These are phyloP conservation scores for Kalmusia sp. DNA, from an alignment of 2,329 filamentous ascomycete species.

Conservation along the genomic window DNA sequence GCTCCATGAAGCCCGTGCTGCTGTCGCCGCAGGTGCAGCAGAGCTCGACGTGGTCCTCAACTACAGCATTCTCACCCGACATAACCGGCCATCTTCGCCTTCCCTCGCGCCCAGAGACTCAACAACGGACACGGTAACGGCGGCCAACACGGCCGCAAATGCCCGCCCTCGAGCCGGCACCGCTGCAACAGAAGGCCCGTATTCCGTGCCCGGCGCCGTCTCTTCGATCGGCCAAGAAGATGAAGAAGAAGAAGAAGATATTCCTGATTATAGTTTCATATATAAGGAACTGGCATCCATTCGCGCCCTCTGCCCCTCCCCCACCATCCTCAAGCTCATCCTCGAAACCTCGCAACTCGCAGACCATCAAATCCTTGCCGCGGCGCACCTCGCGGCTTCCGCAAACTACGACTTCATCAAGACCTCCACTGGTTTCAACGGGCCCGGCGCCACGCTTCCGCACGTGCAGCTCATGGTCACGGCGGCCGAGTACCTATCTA, in stretches of 20 bases:
- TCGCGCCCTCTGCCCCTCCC: slow-evolving; percentile 54
- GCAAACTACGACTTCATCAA: slow-evolving; percentile 67
- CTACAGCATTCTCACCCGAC: slow-evolving; percentile 53
- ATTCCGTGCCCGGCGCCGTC: slow-evolving; percentile 21
- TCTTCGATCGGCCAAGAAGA: slow-evolving; percentile 11
- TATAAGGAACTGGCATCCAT: slow-evolving; percentile 62
- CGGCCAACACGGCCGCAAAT: slow-evolving; percentile 40
- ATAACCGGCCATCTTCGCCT: slow-evolving; percentile 28
- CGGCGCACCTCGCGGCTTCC: slow-evolving; percentile 57
- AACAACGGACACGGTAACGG: slow-evolving; percentile 42
- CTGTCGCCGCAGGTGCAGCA: slow-evolving; percentile 58
- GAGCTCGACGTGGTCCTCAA: slow-evolving; percentile 69
- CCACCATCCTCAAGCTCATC: slow-evolving; percentile 61
- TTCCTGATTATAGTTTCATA: slow-evolving; percentile 55
- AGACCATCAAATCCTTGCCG: slow-evolving; percentile 59
- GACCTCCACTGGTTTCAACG: slow-evolving; percentile 66
- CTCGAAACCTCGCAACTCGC: slow-evolving; percentile 64
- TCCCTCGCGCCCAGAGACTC: slow-evolving; percentile 26
- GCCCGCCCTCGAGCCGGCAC: slow-evolving; percentile 17
- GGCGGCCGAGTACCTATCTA: slow-evolving; percentile 54
- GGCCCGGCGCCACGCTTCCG: slow-evolving; percentile 59
- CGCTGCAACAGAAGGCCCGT: slow-evolving; percentile 20
- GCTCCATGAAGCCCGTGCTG: slow-evolving; percentile 58
- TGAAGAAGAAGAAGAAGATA: slow-evolving; percentile 26
- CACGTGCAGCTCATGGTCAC: slow-evolving; percentile 63